Conservation (phyloP, 2,329 filamentous ascomycete species). For the Teratosphaeria nubilosa region DNA sequence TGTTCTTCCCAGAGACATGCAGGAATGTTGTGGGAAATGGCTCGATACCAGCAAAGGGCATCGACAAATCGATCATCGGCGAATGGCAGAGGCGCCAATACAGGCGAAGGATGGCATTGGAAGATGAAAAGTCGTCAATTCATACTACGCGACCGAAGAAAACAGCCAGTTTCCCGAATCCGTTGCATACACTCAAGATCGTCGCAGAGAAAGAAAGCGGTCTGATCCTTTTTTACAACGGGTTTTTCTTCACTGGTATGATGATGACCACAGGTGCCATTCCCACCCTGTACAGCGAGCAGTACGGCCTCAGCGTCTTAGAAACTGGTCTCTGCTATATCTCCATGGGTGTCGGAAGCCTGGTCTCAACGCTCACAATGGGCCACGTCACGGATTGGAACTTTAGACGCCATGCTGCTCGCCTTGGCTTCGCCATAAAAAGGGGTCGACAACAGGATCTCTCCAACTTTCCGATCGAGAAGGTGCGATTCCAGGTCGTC, state of each 20-base stretch:
- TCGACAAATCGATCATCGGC: conserved; percentile 21
- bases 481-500: conserved; percentile 32
- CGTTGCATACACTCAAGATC: conserved; percentile 31
- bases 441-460: conserved; percentile 47
- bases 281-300: conserved; percentile 30
- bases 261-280: conserved; percentile 38
- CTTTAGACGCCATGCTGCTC: conserved; percentile 56
- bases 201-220: conserved; percentile 21
- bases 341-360: conserved; percentile 29
- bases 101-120: conserved; percentile 3
- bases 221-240: conserved; percentile 19
- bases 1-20: conserved; percentile 30
- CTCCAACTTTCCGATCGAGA: conserved; percentile 42
- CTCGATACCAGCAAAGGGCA: conserved; percentile 15
- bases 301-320: conserved; percentile 24
- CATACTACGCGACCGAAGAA: not conserved
- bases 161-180: conserved; percentile 32
- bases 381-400: conserved; percentile 61
- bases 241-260: conserved; percentile 36
- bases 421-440: conserved; percentile 51
- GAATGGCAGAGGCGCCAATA: conserved; percentile 13
- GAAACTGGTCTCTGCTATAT: conserved; percentile 19
- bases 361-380: conserved; percentile 29
- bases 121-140: conserved; percentile 4
- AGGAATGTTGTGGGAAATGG: conserved; percentile 33